These are phyloP conservation scores for Candida piceae DNA, from an alignment of 805 yeast species.

Conservation along the genomic window DNA sequence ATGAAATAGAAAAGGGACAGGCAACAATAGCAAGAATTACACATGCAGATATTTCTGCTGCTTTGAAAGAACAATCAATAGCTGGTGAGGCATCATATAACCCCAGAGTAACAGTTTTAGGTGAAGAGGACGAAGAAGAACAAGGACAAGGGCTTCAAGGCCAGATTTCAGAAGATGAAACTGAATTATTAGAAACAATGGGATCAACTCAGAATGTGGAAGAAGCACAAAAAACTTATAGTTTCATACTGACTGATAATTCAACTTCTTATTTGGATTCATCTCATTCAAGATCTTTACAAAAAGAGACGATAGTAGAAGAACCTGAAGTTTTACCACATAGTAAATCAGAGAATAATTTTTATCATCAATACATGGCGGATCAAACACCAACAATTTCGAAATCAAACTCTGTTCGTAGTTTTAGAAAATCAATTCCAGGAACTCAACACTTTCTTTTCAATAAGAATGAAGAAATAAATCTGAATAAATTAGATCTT, in stretches of 20 bases:
- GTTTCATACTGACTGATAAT: too few species aligned
- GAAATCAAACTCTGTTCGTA: constrained; percentile 6
- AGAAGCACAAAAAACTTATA: too few species aligned
- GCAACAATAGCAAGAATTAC: constrained; percentile 7
- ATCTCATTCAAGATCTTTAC: too few species aligned
- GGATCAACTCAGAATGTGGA: too few species aligned
- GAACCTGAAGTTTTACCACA: too few species aligned
- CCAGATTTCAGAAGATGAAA: constrained; percentile 2
- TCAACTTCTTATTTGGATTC: too few species aligned
- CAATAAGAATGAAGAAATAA: constrained; percentile 9
- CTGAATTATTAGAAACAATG: not conserved
- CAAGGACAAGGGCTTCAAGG: too few species aligned
- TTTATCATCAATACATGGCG: too few species aligned
- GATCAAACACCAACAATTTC: not conserved
- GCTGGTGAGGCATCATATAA: not conserved
- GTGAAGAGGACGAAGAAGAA: not conserved
- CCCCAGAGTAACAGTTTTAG: not conserved
- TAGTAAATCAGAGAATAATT: too few species aligned
- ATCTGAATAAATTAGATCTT: too few species aligned
- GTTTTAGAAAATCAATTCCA: constrained; percentile 14
- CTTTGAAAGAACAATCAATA: constrained; percentile 1
- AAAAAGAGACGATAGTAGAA: too few species aligned
- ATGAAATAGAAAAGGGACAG: constrained; percentile 3
- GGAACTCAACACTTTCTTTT: constrained; percentile 14
- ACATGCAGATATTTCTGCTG: constrained; percentile 7